A percentile compares a stretch with the other conserved stretches of the same genome.
These are phyloP conservation scores for Sanghuangporus sanghuang DNA, from an alignment of 1,284 basidiomycete species.

Conservation along the genomic window DNA sequence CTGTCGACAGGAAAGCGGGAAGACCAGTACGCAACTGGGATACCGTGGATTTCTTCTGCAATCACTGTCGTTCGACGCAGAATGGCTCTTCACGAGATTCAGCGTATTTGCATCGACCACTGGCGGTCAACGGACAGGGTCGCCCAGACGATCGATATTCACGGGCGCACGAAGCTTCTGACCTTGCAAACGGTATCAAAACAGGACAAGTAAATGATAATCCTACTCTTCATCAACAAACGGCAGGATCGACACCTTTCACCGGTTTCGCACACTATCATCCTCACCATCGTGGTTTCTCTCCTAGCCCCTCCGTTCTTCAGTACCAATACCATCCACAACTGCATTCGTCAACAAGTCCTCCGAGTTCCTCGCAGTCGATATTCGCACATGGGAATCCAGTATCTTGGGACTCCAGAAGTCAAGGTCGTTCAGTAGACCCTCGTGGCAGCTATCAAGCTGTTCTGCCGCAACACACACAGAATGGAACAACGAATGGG, in stretches of 20 bases:
- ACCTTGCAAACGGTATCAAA: not conserved
- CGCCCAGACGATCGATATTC: not conserved
- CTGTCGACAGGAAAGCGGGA: constrained; percentile 51
- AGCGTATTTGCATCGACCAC: not conserved
- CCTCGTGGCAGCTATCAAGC: not conserved
- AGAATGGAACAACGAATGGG: not conserved
- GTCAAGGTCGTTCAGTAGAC: not conserved
- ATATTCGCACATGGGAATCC: not conserved
- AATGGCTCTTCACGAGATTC: not conserved
- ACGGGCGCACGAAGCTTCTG: not conserved
- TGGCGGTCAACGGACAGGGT: not conserved
- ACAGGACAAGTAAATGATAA: not conserved
- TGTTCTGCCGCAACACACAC: not conserved
- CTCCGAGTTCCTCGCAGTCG: not conserved
- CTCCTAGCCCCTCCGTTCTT: constrained; percentile 22
- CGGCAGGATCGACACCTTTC: constrained; percentile 16
- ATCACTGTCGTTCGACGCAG: constrained; percentile 2
- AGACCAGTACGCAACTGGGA: constrained; percentile 67
- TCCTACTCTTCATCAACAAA: not conserved
- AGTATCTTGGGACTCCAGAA: not conserved
- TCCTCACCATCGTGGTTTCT: constrained; percentile 41
- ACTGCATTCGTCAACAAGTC: not conserved
- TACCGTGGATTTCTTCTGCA: constrained; percentile 46
- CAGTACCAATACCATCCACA: constrained; percentile 10
- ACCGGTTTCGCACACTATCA: constrained; percentile 47